Base-by-base conservation (phyloP, 2,329 filamentous ascomycete species). In the Phialophora macrospora region DNA sequence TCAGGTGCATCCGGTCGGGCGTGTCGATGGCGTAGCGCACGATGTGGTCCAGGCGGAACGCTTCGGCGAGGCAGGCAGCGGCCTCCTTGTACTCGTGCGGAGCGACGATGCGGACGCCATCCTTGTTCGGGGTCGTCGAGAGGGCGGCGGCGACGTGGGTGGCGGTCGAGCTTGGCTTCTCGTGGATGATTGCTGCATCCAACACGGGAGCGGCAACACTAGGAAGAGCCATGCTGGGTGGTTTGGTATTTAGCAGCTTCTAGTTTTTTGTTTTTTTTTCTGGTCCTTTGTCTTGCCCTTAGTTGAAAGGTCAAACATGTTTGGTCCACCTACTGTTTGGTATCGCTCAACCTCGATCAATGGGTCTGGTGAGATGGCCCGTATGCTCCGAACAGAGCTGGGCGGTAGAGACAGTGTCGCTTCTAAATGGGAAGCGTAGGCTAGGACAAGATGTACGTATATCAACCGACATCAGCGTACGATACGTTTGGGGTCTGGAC, bases 1-100 rank as follows among this genome's bases (percentile, higher is more conserved):
- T 84, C 78, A 85, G 85, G 68, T 82, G 77, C 68, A 81, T 82
- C 78, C 87, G 85, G 75, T 92, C 90, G 66, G 89, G 87, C 54
- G 88, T 87, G 74, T 91, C 86, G 72, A 93, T 82, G 17, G 66
- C 62, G 79, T 94, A 95, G 76, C 85, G 83, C 68, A 88, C 87
- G 68, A 92, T 84, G 65, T 90, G 86, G 76, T 95, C 91, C 67
- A 87, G 82, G 64, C 85, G 88, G 80, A 96, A 95, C 69, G 91
- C 89, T 75, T 92, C 87, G 55, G 91, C 89, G 71, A 96, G 85
- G 73, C 88, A 88, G 41, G 85, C 80, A 28, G 88, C 90, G 34
- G 90, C 91, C 75, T 87, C 85, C 75, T 88, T 87, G 80, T 87
- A 90, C 79, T 93, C 90, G 64, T 83, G 80, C 74, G 88, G 84